Evolutionary conservation across 2,329 filamentous ascomycete genomes (phyloP).

Genomic region (Penicillium thymicola): DNA sequence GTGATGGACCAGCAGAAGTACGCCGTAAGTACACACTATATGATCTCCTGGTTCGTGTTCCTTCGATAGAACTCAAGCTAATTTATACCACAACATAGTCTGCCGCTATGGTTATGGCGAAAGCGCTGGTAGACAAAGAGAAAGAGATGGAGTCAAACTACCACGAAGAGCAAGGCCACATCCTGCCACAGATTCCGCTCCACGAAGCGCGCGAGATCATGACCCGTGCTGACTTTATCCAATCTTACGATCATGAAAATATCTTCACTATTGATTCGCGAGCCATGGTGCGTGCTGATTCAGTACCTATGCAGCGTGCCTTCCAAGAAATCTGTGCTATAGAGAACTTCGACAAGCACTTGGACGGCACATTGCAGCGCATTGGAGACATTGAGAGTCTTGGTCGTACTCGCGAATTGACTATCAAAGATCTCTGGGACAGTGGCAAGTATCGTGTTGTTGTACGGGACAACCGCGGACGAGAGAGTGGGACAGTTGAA

Average conservation of each 20-base stretch:
- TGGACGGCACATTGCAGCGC: slow-evolving; percentile 77
- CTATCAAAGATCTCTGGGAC: slow-evolving; percentile 88
- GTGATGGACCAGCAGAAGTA: slow-evolving; percentile 99
- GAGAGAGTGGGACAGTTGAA: slow-evolving; percentile 47
- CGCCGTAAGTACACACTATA: slow-evolving; percentile 58
- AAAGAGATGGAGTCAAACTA: slow-evolving; percentile 61
- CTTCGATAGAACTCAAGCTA: slow-evolving; percentile 1
- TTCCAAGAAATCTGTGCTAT: slow-evolving; percentile 78
- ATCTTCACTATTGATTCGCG: slow-evolving; percentile 89
- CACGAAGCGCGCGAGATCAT: slow-evolving; percentile 87
- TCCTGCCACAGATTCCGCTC: slow-evolving; percentile 75
- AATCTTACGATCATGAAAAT: slow-evolving; percentile 87
- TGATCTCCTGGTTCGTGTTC: background rate
- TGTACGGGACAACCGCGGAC: slow-evolving; percentile 47
- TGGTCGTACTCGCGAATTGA: slow-evolving; percentile 88
- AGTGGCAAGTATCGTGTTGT: slow-evolving; percentile 73
- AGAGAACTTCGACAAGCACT: slow-evolving; percentile 74
- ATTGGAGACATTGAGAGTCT: slow-evolving; percentile 93
- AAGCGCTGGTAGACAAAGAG: slow-evolving; percentile 82
- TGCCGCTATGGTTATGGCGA: slow-evolving; percentile 88
- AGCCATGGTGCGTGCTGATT: slow-evolving; percentile 85
- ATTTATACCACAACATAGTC: slow-evolving; percentile 52
- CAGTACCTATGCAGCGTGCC: slow-evolving; percentile 92
- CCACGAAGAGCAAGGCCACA: slow-evolving; percentile 64
- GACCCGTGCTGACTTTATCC: slow-evolving; percentile 93